A percentile compares a stretch with the other conserved stretches of the same genome.
phyloP scores from a whole-genome alignment of 352 stramenopile genomes.

The Blastocystis sp. region DNA sequence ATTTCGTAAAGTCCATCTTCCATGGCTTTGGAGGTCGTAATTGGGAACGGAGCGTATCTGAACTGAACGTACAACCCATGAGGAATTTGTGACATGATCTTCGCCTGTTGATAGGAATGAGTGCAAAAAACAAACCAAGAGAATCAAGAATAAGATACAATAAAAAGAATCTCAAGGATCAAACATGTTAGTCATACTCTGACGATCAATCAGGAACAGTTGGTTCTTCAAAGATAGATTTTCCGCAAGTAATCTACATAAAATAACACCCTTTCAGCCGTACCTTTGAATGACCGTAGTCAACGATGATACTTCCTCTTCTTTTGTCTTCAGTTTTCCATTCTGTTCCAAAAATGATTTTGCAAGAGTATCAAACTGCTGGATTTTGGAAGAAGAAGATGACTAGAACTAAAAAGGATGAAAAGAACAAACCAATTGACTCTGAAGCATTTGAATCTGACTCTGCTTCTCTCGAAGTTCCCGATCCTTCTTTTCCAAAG shows the following conservation, averaged over 20 bases:
- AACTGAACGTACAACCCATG: constrained; percentile 37
- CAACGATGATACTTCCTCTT: constrained; percentile 31
- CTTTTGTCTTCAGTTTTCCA: constrained; percentile 35
- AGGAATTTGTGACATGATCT: constrained; percentile 21
- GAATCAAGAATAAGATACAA: constrained; percentile 5
- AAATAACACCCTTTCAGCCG: not conserved
- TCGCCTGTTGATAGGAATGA: constrained; percentile 35
- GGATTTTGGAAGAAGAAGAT: not conserved
- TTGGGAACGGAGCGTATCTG: not conserved
- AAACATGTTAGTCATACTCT: constrained; percentile 13
- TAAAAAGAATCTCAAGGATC: not conserved
- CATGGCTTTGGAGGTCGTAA: constrained; percentile 12
- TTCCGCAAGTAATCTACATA: constrained; percentile 7
- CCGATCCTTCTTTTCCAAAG: constrained; percentile 32
- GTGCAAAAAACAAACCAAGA: not conserved
- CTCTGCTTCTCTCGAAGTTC: constrained; percentile 8
- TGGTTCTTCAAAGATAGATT: constrained; percentile 30
- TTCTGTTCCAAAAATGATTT: constrained; percentile 56
- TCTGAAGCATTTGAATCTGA: constrained; percentile 17
- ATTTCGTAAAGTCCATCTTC: constrained; percentile 59
- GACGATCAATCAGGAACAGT: constrained; percentile 36
- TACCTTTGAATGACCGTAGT: constrained; percentile 51
- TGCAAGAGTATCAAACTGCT: constrained; percentile 40
- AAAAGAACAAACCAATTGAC: not conserved
- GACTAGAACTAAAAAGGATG: not conserved